Conservation (phyloP, 768 basidiomycete genomes). For the Sarcomyxa edulis region DNA sequence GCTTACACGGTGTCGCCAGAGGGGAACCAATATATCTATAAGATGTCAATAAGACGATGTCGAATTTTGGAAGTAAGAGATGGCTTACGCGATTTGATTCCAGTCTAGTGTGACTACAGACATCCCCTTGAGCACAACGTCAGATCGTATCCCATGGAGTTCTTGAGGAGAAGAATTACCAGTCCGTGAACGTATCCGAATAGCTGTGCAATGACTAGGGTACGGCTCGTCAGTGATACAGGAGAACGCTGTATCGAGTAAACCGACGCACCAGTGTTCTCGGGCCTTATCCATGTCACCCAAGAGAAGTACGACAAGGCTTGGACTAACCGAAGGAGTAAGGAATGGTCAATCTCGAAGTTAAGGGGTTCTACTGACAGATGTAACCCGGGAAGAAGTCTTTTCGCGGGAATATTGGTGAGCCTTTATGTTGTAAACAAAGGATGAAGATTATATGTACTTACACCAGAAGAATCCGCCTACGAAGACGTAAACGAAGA, state of each 20-base stretch:
- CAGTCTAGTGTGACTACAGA: slow-evolving; percentile 46
- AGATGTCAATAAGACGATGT: too few relatives aligned
- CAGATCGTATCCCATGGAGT: slow-evolving; percentile 36
- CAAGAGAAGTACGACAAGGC: slow-evolving; percentile 55
- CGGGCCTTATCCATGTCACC: slow-evolving; percentile 50
- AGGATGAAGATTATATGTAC: slow-evolving; percentile 27
- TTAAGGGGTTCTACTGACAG: slow-evolving; percentile 21
- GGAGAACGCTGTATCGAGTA: slow-evolving; percentile 34
- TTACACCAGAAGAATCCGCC: slow-evolving; percentile 58
- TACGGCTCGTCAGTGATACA: slow-evolving; percentile 50
- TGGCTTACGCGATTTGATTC: slow-evolving; percentile 57
- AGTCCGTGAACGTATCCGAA: slow-evolving; percentile 45
- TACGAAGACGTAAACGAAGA: slow-evolving; percentile 59
- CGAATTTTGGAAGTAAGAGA: too few relatives aligned
- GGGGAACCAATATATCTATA: slow-evolving; percentile 64
- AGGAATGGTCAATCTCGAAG: too few relatives aligned
- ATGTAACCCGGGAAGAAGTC: slow-evolving; percentile 37
- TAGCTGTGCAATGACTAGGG: slow-evolving; percentile 36
- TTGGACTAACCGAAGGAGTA: slow-evolving; percentile 20
- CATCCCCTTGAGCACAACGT: slow-evolving; percentile 50
- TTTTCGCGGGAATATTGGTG: slow-evolving; percentile 20
- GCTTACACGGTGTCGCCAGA: slow-evolving; percentile 39
- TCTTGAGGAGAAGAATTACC: slow-evolving; percentile 17
- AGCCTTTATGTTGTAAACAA: slow-evolving; percentile 23
- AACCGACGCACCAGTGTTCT: slow-evolving; percentile 34